Percentiles rank a stretch among this genome's conserved stretches.
phyloP scores from a whole-genome alignment of 495 filamentous ascomycete species.

The Hypoxylon perforatum region DNA sequence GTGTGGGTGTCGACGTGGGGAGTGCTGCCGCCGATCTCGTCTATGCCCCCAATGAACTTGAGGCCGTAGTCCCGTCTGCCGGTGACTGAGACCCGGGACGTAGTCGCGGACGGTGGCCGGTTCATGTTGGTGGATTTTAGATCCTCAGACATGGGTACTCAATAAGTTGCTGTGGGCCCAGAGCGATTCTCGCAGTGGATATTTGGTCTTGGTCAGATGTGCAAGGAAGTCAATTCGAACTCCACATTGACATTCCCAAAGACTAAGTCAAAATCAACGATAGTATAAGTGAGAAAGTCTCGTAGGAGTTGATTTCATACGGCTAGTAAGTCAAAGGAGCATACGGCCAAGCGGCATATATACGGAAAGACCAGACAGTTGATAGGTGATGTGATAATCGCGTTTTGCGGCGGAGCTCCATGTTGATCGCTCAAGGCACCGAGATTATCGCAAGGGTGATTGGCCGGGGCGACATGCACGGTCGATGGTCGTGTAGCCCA shows the following conservation, averaged over 20 bases:
- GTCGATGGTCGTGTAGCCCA: neutral
- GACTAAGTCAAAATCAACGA: neutral
- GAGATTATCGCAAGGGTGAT: constrained; percentile 31
- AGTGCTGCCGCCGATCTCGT: constrained; percentile 7
- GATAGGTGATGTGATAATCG: neutral
- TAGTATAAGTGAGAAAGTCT: neutral
- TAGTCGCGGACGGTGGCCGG: constrained; percentile 33
- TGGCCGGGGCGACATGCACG: constrained; percentile 5
- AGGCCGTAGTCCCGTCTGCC: constrained; percentile 36
- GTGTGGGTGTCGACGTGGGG: neutral
- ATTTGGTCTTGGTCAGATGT: neutral
- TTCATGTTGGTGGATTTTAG: constrained; percentile 23
- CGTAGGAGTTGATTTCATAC: neutral
- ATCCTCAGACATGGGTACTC: neutral
- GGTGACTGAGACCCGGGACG: constrained; percentile 32
- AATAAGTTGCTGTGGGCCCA: too few species aligned
- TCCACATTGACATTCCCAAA: neutral
- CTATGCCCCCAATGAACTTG: constrained; percentile 33
- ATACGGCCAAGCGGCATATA: neutral
- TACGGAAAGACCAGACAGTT: neutral
- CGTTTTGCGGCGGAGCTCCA: constrained; percentile 4
- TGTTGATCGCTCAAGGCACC: constrained; percentile 32
- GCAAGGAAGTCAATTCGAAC: neutral
- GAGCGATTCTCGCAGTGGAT: neutral
- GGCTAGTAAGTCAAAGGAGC: neutral